Conservation (phyloP, 441 rosid genomes). For the Erodium moschatum region DNA sequence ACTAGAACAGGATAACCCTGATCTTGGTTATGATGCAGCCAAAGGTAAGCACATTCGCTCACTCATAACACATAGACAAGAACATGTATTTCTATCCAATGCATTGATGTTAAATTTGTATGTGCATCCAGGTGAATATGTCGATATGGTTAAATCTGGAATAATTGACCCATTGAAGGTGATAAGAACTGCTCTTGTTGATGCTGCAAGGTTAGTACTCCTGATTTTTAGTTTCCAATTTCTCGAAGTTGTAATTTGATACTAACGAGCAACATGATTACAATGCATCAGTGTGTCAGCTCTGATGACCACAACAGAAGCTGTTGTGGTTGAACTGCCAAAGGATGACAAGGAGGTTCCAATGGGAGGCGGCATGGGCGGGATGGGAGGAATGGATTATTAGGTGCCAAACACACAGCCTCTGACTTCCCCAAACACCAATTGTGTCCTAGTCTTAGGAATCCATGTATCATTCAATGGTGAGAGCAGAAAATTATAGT, state of each 20-base stretch:
- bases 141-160: constrained; percentile 77
- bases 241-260: neutral
- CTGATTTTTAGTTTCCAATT: too few relatives aligned
- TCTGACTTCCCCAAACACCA: neutral
- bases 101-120: neutral
- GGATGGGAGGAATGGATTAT: constrained; percentile 60
- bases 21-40: constrained; percentile 85
- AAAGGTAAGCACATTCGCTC: constrained; percentile 36
- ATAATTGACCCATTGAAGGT: constrained; percentile 90
- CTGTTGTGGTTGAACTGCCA: constrained; percentile 64
- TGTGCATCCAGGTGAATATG: constrained; percentile 49
- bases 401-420: constrained; percentile 19
- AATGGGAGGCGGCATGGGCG: constrained; percentile 48
- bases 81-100: neutral
- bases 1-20: constrained; percentile 67
- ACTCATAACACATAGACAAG: neutral
- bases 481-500: neutral
- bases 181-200: constrained; percentile 66
- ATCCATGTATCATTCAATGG: neutral
- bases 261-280: neutral
- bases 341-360: constrained; percentile 59
- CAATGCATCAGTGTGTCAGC: constrained; percentile 53
- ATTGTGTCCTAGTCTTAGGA: neutral
- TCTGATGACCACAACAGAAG: constrained; percentile 82
- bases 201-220: constrained; percentile 65